Base-by-base conservation (phyloP, 2,329 filamentous ascomycete species). In the Pseudogymnoascus sp. region DNA sequence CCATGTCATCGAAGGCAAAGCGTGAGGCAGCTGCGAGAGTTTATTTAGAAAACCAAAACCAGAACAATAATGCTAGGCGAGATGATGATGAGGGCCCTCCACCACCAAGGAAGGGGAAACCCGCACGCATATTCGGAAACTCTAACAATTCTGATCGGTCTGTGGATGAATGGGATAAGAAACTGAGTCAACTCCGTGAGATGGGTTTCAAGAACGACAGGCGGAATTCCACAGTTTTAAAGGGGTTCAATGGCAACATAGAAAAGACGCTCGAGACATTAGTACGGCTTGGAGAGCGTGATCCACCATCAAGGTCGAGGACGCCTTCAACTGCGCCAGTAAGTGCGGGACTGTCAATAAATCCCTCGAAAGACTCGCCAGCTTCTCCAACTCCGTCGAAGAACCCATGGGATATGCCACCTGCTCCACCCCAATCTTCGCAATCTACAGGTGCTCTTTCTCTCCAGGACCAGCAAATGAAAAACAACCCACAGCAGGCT, bases 141-240 rank as follows among this genome's bases (percentile, higher is more conserved):
- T 86, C 83, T 55, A 78, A 94, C 27, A 82, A 80, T 39, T 75
- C 77, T 52, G 79, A 80, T 60, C 75, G 70, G 21, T 67, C 72
- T 12, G 13, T 63, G 60, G 27, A 55, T 5, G 80, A 88, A 67
- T 81, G 87, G 61, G 90, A 95, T 45, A 80, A 82, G 59, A 97
- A 97, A 73, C 75, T 97, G 72, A 79, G 80, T 2, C 86, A 85
- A 60, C 77, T 99, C 62, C 84, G 86, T 61, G 92, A 97, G 62
- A 96, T 97, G 92, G 94, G 94, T 0, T 99, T 99, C 69, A 79
- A 78, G 3, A 92, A 99, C 71, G 86, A 88, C 42, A 89, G 88
- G 68, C 85, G 89, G 63, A 97, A 97, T 70, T 80, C 85, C 4
- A 85, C 88, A 60, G 86, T 97, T 27, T 77, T 99, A 15, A 92